Conservation (phyloP, 192 early-diverging fungal genomes). For the Funneliformis mosseae region DNA sequence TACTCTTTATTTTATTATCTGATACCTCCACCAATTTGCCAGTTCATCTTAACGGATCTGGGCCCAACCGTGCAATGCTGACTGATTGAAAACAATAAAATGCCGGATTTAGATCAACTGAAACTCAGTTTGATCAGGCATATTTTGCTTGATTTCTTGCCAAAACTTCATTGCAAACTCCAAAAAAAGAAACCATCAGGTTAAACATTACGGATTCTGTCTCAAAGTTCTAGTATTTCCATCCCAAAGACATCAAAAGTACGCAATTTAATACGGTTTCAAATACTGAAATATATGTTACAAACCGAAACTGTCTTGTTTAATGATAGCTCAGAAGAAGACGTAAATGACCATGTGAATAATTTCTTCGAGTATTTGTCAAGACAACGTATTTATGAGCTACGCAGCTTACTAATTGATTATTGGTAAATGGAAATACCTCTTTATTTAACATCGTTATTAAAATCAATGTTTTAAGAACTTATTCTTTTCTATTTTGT, state of each 20-base stretch:
- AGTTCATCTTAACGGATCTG: slow-evolving; percentile 27
- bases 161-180: slow-evolving; percentile 6
- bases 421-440: too few relatives aligned
- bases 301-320: not conserved
- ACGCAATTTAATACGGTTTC: slow-evolving; percentile 1
- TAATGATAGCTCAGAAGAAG: too few relatives aligned
- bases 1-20: slow-evolving; percentile 1
- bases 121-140: slow-evolving; percentile 19
- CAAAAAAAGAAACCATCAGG: not conserved
- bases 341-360: not conserved
- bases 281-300: slow-evolving; percentile 4
- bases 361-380: not conserved
- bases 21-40: not conserved
- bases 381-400: not conserved
- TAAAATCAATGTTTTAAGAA: not conserved
- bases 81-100: not conserved
- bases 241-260: not conserved
- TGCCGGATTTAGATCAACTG: slow-evolving; percentile 1
- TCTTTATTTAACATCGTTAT: too few relatives aligned
- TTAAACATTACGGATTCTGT: not conserved
- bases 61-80: slow-evolving; percentile 17
- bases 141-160: too few relatives aligned
- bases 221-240: not conserved
- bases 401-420: not conserved
- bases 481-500: not conserved